phyloP scores from a whole-genome alignment of 345 rosid species.

The Hibiscus trionum region DNA sequence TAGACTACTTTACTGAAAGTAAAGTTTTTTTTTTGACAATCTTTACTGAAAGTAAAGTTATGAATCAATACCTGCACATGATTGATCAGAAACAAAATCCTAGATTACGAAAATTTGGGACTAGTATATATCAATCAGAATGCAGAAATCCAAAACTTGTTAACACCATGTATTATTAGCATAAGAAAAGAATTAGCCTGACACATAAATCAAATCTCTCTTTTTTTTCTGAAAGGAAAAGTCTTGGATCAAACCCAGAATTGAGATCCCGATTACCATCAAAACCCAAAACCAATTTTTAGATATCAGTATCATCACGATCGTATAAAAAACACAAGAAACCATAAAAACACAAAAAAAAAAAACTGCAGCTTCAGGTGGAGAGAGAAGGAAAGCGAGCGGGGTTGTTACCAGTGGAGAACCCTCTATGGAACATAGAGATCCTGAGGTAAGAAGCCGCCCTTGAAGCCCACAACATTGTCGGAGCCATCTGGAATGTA shows the following conservation, averaged over 20 bases:
- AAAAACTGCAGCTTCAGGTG: no score
- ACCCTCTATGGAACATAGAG: constrained; percentile 63
- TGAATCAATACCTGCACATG: background rate
- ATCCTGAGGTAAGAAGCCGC: constrained; percentile 85
- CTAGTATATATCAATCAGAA: background rate
- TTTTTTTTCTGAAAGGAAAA: background rate
- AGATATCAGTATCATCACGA: background rate
- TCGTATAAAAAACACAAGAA: constrained; percentile 2
- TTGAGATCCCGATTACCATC: constrained; percentile 16
- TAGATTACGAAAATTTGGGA: background rate
- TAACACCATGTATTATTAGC: background rate
- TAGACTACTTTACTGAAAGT: background rate
- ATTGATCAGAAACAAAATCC: background rate
- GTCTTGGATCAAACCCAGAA: constrained; percentile 19
- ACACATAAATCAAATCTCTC: constrained; percentile 20
- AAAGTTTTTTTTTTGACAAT: no score
- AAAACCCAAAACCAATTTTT: background rate
- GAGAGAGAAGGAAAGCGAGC: background rate
- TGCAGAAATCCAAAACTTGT: background rate
- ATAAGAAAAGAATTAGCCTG: constrained; percentile 4
- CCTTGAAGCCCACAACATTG: constrained; percentile 81
- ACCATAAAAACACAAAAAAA: background rate
- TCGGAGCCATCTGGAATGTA: constrained; percentile 49
- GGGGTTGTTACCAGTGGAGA: constrained; percentile 49
- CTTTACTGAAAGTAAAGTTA: background rate